Evolutionary conservation across 768 basidiomycete genomes (phyloP), one percentile per base, ranked within the genome.

Genomic region (Mycena amicta): DNA sequence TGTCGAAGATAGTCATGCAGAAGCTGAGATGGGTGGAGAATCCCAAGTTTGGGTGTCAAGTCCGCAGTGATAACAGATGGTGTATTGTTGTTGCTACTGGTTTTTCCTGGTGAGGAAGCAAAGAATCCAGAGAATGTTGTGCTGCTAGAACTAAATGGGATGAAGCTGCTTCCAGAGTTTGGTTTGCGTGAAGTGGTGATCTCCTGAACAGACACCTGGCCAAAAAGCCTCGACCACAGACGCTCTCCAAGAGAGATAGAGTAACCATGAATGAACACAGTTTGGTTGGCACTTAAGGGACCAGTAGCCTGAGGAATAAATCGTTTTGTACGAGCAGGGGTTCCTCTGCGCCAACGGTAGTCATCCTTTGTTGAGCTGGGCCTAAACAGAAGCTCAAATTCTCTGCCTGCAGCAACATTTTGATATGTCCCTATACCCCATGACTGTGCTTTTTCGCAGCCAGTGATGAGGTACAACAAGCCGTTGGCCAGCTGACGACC

Each of bases 391-490:
- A 60, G 40, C 27, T 51, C 31, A 28, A 54, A 52, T 1, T 56
- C 23, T 16, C 6, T 20, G 2, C 39, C 22, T 5, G 23, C 23
- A 3, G 25, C 26, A 12, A 52, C 43, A 23, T 55, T 15, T 23
- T 52, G 40, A 37, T 46, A 60, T 2, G 54, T 39, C 3, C 61
- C 66, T n/a, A 33, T 27, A 20, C 50, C 66, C 63, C 66, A 64
- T 22, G 31, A 53, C 2, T 37, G 27, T 1, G 56, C 40, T 26
- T 65, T 67, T 28, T 65, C 59, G 33, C 56, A 63, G 2, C 66
- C 66, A 5, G 66, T 67, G 33, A 67, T 47, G 30, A 67, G 43
- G 53, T 56, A 63, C 1, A 67, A 50, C 5, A 59, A 30, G 15
- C 61, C 59, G 29, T 63, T 65, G 18, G 26, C 50, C 3, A 52